Conservation (phyloP, 768 basidiomycete genomes). For the Pholiota microspora region DNA sequence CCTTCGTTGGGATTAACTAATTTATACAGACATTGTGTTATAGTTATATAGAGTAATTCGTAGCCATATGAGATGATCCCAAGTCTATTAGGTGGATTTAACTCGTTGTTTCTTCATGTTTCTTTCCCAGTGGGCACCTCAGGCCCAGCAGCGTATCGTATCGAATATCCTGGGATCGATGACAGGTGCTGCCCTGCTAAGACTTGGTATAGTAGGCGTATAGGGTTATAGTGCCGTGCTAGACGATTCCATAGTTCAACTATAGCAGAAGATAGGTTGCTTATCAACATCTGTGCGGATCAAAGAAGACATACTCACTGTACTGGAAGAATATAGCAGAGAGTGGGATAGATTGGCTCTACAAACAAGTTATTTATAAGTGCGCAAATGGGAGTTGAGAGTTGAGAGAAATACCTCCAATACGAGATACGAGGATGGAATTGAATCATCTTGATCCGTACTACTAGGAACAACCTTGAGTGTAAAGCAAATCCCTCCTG, state of each 20-base stretch:
- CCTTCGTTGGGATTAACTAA: too few relatives aligned
- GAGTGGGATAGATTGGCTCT: slow-evolving; percentile 56
- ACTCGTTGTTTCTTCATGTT: too few relatives aligned
- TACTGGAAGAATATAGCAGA: slow-evolving; percentile 58
- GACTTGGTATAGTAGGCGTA: slow-evolving; percentile 48
- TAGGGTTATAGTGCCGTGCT: slow-evolving; percentile 55
- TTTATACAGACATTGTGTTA: too few relatives aligned
- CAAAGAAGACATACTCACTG: slow-evolving; percentile 32
- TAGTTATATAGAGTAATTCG: neutral
- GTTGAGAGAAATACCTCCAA: slow-evolving; percentile 27
- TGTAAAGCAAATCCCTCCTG: slow-evolving; percentile 23
- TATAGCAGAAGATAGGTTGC: slow-evolving; percentile 22
- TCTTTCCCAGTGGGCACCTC: neutral
- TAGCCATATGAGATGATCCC: neutral
- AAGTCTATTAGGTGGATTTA: too few relatives aligned
- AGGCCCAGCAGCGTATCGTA: slow-evolving; percentile 26
- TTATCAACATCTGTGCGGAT: neutral
- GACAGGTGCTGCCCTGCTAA: slow-evolving; percentile 47
- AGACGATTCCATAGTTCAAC: slow-evolving; percentile 50
- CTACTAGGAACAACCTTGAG: neutral
- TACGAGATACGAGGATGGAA: slow-evolving; percentile 21
- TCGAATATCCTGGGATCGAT: slow-evolving; percentile 44
- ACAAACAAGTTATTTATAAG: neutral
- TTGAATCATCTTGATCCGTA: slow-evolving; percentile 5
- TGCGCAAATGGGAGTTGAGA: neutral